A percentile compares a stretch with the other conserved stretches of the same genome.
Conservation (phyloP, 108 stramenopile species). For the Cyclostephanos tholiformis region DNA sequence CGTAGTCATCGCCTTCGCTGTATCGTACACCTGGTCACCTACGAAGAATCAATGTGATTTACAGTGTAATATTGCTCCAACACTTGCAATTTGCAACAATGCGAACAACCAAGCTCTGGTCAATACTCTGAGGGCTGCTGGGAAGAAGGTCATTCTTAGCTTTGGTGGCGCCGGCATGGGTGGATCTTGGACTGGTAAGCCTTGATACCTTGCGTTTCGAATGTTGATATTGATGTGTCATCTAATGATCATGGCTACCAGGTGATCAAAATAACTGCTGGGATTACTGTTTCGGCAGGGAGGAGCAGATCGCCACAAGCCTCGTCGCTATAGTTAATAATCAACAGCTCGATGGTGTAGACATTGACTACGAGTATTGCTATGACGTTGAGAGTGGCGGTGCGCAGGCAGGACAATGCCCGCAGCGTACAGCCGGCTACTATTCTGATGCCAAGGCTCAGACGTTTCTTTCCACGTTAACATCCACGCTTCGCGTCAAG, state of each 20-base stretch:
- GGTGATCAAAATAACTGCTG: constrained; percentile 65
- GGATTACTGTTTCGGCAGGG: constrained; percentile 72
- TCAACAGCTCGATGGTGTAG: constrained; percentile 59
- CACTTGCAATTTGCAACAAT: constrained; percentile 38
- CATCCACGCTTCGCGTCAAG: constrained; percentile 38
- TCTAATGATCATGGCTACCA: neutral
- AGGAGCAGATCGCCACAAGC: constrained; percentile 48
- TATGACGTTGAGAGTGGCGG: constrained; percentile 38
- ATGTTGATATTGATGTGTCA: neutral
- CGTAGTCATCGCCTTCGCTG: constrained; percentile 63
- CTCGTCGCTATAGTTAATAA: constrained; percentile 53
- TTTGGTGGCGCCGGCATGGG: constrained; percentile 79
- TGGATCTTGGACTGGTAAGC: constrained; percentile 49
- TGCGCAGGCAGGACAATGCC: constrained; percentile 35
- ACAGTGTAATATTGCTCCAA: constrained; percentile 47
- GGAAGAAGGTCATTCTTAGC: constrained; percentile 70
- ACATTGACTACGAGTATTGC: constrained; percentile 78
- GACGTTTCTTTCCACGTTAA: constrained; percentile 27
- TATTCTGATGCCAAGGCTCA: constrained; percentile 38
- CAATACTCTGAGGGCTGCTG: constrained; percentile 19
- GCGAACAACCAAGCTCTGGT: constrained; percentile 22
- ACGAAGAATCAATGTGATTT: constrained; percentile 44
- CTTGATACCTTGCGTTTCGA: constrained; percentile 6
- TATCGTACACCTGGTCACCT: constrained; percentile 51
- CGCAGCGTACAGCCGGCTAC: constrained; percentile 14